Percentiles rank a stretch among this genome's conserved stretches.
These are phyloP conservation scores for Fusarium globosum DNA, from an alignment of 2,329 filamentous ascomycete genomes.

Conservation along the genomic window DNA sequence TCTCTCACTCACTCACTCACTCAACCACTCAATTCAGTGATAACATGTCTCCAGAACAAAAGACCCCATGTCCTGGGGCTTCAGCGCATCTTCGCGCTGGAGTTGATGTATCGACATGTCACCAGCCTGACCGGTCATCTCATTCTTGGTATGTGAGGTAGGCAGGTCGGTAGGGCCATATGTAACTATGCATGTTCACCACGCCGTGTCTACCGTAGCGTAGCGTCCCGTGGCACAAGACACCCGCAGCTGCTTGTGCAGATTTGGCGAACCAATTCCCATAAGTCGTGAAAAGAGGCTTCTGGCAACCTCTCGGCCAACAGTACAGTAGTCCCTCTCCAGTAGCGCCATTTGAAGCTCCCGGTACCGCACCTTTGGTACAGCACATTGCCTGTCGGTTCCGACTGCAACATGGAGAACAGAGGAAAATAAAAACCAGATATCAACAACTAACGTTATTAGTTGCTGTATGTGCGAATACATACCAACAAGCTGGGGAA, in stretches of 20 bases:
- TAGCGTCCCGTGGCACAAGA: conserved; percentile 3
- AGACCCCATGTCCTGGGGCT: conserved; percentile 6
- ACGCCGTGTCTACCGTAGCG: neutral
- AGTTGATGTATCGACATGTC: neutral
- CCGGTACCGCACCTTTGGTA: conserved; percentile 30
- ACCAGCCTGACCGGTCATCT: conserved; percentile 13
- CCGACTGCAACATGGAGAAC: conserved; percentile 25
- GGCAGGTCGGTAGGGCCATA: neutral
- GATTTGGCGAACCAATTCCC: neutral
- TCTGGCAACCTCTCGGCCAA: neutral
- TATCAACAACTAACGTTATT: neutral
- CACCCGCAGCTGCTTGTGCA: neutral
- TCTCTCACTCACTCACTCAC: neutral
- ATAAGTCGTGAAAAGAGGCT: neutral
- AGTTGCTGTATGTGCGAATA: neutral
- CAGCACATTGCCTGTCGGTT: conserved; percentile 19
- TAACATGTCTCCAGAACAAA: neutral
- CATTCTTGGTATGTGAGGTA: neutral
- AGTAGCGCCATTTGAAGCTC: conserved; percentile 12
- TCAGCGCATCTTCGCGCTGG: conserved; percentile 28
- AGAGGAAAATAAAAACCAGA: neutral
- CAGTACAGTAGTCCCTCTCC: neutral
- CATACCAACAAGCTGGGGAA: conserved; percentile 4
- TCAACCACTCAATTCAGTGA: neutral
- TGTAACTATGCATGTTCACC: conserved; percentile 2